Base-by-base conservation (phyloP, 2,329 filamentous ascomycete species). In the Septoria linicola region DNA sequence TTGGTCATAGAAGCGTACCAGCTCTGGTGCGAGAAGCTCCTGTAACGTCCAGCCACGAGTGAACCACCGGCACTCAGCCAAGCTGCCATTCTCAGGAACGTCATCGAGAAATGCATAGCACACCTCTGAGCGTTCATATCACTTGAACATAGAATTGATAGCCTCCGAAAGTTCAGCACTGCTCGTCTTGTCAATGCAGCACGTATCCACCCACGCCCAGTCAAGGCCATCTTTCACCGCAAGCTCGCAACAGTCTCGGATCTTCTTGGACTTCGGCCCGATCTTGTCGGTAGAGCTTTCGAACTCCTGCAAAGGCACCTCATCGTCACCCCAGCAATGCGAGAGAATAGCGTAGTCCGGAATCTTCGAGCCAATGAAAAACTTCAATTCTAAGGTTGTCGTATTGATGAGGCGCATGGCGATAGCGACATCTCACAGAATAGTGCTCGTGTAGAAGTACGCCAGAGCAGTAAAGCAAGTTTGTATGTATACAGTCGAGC, bases 111-210 rank as follows among this genome's bases (percentile, higher is more conserved):
- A 61, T 4, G 46, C 57, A 20, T 49, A 52, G 47, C 60, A 62
- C 5, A 49, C 32, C 14, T 30, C 52, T 4, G 59, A 51, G n/a
- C 42, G 35, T 39, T 49, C 35, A 36, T 61, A 61, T 53, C 55
- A 61, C 19, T 30, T 43, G 23, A 50, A 60, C 59, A 60, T 61
- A n/a, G n/a, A n/a, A n/a, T n/a, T n/a, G n/a, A n/a, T n/a, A n/a
- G n/a, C n/a, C n/a, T n/a, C n/a, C n/a, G 36, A 49, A 3, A 62
- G 44, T 34, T 59, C 59, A 6, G 55, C 55, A 17, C 42, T 51
- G 37, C 44, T 57, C 4, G 21, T 51, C 27, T 59, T 58, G 41
- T 61, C 55, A 19, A 61, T 60, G 41, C 57, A 58, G 44, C 49
- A 54, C 23, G 59, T 61, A 36, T 61, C 59, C 20, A 59, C 43